Evolutionary conservation across 768 basidiomycete species (phyloP).

Genomic region (Lactifluus pinguis): DNA sequence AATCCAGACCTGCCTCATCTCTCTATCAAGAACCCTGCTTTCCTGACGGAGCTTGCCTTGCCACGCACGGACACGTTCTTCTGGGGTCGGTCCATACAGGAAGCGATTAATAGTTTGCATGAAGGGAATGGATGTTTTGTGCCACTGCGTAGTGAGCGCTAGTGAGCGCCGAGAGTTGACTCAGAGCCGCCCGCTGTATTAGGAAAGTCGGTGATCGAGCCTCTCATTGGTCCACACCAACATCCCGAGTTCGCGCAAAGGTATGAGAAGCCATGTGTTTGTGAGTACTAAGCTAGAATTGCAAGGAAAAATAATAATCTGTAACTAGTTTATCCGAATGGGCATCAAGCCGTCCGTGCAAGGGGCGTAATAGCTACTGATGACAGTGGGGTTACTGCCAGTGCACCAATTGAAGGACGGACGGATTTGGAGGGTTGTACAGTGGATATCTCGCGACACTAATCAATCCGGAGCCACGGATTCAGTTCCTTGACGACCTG

Average conservation of each 20-base stretch:
- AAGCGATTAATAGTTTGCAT: constrained; percentile 91
- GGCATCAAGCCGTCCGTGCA: no score
- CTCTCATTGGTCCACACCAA: no score
- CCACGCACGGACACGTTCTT: constrained; percentile 90
- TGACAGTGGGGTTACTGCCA: not conserved
- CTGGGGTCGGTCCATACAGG: constrained; percentile 92
- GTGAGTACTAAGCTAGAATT: not conserved
- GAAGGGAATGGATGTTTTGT: constrained; percentile 1
- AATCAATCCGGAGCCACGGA: not conserved
- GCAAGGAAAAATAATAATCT: not conserved
- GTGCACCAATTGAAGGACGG: not conserved
- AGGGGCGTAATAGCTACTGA: no score
- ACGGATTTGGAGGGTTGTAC: not conserved
- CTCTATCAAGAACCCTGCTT: constrained; percentile 77
- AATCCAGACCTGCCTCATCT: constrained; percentile 84
- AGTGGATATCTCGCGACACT: not conserved
- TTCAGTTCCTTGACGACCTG: not conserved
- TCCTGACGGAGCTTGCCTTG: constrained; percentile 79
- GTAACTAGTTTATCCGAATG: not conserved
- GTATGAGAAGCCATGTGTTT: not conserved
- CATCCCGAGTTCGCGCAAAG: not conserved
- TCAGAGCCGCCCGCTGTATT: not conserved
- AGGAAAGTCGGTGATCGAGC: not conserved
- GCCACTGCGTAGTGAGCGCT: not conserved
- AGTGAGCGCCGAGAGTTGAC: not conserved